Conservation (phyloP, 768 basidiomycete genomes). For the Pleurotus salmoneostramineus region DNA sequence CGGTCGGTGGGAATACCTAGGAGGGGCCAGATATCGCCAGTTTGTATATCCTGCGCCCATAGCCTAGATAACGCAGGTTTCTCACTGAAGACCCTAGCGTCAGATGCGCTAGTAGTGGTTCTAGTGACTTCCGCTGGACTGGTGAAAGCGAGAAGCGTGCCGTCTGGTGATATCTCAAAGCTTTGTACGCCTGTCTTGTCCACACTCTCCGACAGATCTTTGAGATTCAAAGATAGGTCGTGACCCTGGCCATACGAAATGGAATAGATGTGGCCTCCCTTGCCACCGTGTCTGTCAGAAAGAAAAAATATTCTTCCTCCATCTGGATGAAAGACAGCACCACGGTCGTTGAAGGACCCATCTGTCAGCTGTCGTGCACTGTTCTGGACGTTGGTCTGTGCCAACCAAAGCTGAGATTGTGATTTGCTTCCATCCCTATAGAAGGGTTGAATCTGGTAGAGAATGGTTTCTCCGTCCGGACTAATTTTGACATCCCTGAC, state of each 20-base stretch:
- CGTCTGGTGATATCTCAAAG: constrained; percentile 29
- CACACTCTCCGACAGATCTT: constrained; percentile 10
- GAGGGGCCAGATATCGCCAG: constrained; percentile 15
- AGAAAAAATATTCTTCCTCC: constrained; percentile 23
- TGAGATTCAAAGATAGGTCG: constrained; percentile 7
- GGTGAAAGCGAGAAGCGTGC: constrained; percentile 23
- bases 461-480: constrained; percentile 21
- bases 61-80: constrained; percentile 19
- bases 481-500: constrained; percentile 30
- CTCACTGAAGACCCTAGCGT: constrained; percentile 22
- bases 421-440: constrained; percentile 19
- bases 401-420: constrained; percentile 27
- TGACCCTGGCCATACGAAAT: constrained; percentile 11
- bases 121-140: constrained; percentile 14
- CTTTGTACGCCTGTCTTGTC: constrained; percentile 17
- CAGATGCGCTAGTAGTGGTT: constrained; percentile 17
- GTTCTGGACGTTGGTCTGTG: constrained; percentile 18
- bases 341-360: constrained; percentile 23
- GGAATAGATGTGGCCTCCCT: constrained; percentile 18
- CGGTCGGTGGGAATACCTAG: constrained; percentile 18
- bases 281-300: constrained; percentile 26
- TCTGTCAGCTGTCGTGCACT: constrained; percentile 24
- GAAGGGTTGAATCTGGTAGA: constrained; percentile 29
- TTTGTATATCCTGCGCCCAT: constrained; percentile 21
- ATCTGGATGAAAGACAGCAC: constrained; percentile 28